Evolutionary conservation across 2,329 filamentous ascomycete genomes (phyloP), one percentile per base, ranked within the genome.

Genomic region (Gyromitra esculenta): DNA sequence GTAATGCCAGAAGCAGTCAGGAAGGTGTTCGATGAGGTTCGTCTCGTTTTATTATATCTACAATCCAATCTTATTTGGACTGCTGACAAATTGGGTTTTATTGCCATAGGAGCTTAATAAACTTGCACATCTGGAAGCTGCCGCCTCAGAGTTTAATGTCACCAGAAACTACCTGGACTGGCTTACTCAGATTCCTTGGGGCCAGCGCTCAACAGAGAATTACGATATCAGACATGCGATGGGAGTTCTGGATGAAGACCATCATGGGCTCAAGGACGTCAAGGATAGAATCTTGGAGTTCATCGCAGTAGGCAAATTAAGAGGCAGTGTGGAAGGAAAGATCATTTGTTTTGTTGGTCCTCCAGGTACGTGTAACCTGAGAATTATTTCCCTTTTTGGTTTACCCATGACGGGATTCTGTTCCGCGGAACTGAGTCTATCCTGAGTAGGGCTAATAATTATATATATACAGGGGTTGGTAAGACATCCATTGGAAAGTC

Each of bases 401-500:
- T 18, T 56, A 41, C 43, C 41, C 39, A 35, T 13, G 70, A 62
- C 39, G n/a, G 57, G 45, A 60, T 41, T 21, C 35, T 43, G 45
- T 50, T 50, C 41, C 50, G 59, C 70, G 9, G 13, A 63, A 57
- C 5, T 57, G n/a, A 11, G 56, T 41, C 18, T 18, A 13, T n/a
- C 15, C n/a, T 37, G 35, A 59, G 1, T 9, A 41, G 63, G 31
- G 41, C 60, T 77, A 68, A 74, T 15, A 43, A 48, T 64, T 74
- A 52, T 45, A 43, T 45, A 43, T 41, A 21, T 56, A 74, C 59
- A 79, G 80, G 96, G 86, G 96, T 99, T 35, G 96, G 96, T 81
- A 99, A 99, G 87, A 99, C 96, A 1, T 97, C 94, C 84, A 99
- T 99, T 80, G 96, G 96, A 82, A 99, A 99, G 84, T 98, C 94